Evolutionary conservation across 257 asterid species (phyloP).

Genomic region (Salvia hispanica): DNA sequence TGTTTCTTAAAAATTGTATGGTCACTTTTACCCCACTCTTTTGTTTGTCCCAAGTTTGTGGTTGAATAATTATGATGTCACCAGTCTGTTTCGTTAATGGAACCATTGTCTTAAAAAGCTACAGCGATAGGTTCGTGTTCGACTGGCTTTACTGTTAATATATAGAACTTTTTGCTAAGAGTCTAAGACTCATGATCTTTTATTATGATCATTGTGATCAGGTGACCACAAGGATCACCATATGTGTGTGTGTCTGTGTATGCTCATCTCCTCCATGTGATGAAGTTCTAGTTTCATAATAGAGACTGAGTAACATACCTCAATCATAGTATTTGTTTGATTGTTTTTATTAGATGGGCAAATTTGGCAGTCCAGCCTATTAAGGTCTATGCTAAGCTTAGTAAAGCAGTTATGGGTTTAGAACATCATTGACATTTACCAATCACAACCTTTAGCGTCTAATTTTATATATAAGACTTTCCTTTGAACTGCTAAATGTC

Average conservation of each 20-base stretch:
- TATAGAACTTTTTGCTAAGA: conserved; percentile 5
- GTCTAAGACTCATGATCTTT: conserved; percentile 8
- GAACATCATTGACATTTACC: neutral
- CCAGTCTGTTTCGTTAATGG: neutral
- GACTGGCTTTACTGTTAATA: conserved; percentile 18
- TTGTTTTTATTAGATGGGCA: conserved; percentile 7
- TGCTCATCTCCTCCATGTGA: conserved; percentile 14
- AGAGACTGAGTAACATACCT: neutral
- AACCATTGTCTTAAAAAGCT: conserved; percentile 20
- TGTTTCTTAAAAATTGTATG: too few species aligned
- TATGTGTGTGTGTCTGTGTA: neutral
- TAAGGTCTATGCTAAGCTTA: neutral
- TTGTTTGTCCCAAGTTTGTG: neutral
- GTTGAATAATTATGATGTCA: neutral
- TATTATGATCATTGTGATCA: conserved; percentile 40
- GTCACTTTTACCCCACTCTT: conserved; percentile 3
- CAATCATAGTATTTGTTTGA: too few species aligned
- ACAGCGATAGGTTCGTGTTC: neutral
- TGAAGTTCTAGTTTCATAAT: conserved; percentile 3
- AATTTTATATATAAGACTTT: neutral
- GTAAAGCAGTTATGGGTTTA: neutral
- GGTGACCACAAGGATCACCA: conserved; percentile 76
- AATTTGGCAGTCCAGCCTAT: neutral
- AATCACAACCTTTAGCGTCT: neutral
- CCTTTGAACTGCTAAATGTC: neutral